These are phyloP conservation scores for Acanthamoeba culbertsoni DNA, from an alignment of 208 protist species.

Conservation along the genomic window DNA sequence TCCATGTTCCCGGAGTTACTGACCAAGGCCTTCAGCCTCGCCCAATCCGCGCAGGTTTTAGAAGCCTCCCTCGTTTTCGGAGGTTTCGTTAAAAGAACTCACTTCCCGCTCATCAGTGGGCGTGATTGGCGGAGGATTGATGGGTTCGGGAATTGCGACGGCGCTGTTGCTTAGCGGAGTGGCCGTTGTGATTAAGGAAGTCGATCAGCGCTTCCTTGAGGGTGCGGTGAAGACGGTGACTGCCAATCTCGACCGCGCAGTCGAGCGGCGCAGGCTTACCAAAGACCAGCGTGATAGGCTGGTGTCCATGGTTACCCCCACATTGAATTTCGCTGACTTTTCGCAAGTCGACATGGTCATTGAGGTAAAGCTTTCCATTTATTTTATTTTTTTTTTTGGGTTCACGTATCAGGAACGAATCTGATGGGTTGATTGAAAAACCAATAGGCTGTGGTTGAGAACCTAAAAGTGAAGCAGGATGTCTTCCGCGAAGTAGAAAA, in stretches of 20 bases:
- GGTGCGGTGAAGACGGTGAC: slow-evolving; percentile 62
- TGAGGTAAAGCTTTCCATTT: slow-evolving; percentile 58
- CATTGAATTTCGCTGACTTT: slow-evolving; percentile 9
- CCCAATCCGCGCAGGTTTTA: slow-evolving; percentile 3
- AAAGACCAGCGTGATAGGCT: slow-evolving; percentile 39
- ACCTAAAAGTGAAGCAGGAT: slow-evolving; percentile 81
- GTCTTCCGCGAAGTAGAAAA: slow-evolving; percentile 84
- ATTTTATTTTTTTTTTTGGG: no score
- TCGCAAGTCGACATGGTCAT: slow-evolving; percentile 56
- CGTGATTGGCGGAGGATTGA: slow-evolving; percentile 87
- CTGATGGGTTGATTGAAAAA: slow-evolving; percentile 76
- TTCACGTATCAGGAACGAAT: slow-evolving; percentile 68
- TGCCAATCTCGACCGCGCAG: neutral
- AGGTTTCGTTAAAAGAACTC: no score
- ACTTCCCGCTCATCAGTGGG: no score
- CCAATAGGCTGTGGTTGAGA: slow-evolving; percentile 84
- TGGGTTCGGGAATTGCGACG: slow-evolving; percentile 86
- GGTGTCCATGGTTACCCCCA: neutral
- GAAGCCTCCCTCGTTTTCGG: no score
- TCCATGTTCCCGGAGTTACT: slow-evolving; percentile 20
- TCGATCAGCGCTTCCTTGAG: slow-evolving; percentile 73
- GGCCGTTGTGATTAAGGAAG: slow-evolving; percentile 85
- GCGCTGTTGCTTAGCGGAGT: slow-evolving; percentile 78
- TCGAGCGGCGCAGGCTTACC: slow-evolving; percentile 15
- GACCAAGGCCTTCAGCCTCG: neutral